Evolutionary conservation across 2,329 filamentous ascomycete species (phyloP).

Genomic region (Colletotrichum spinosum): DNA sequence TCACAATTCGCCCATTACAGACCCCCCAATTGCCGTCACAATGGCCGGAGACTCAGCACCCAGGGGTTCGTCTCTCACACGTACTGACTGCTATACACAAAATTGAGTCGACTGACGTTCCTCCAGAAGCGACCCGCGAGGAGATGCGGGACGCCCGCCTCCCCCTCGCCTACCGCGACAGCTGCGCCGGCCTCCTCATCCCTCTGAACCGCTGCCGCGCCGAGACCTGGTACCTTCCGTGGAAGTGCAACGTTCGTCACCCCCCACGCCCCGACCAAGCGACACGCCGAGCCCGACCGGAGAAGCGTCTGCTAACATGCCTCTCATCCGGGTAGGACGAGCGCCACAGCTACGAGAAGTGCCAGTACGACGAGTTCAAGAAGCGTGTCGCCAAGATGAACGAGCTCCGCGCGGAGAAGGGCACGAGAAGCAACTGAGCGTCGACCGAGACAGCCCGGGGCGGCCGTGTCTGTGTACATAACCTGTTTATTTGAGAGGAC

Average conservation of each 20-base stretch:
- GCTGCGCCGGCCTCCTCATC: constrained; percentile 93
- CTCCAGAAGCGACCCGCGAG: constrained; percentile 75
- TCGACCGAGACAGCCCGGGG: constrained; percentile 17
- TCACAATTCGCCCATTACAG: constrained; percentile 32
- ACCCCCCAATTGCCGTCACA: constrained; percentile 32
- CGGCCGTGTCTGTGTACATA: constrained; percentile 37
- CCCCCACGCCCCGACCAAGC: neutral
- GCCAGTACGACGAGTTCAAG: constrained; percentile 99
- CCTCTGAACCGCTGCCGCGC: constrained; percentile 94
- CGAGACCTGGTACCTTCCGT: constrained; percentile 93
- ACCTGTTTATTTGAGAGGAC: constrained; percentile 20
- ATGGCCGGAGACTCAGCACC: constrained; percentile 38
- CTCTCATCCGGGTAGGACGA: constrained; percentile 74
- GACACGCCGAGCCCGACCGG: constrained; percentile 1
- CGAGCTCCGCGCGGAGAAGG: constrained; percentile 89
- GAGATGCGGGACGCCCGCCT: constrained; percentile 94
- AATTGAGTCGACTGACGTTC: constrained; percentile 19
- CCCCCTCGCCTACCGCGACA: constrained; percentile 92
- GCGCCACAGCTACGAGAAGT: constrained; percentile 98
- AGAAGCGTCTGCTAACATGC: constrained; percentile 22
- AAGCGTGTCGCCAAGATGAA: constrained; percentile 99
- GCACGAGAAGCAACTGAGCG: constrained; percentile 82
- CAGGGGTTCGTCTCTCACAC: constrained; percentile 21
- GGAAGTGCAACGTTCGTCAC: constrained; percentile 91
- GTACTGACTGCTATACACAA: neutral